phyloP scores from a whole-genome alignment of 2,329 filamentous ascomycete genomes.

The Fusarium nelsonii region DNA sequence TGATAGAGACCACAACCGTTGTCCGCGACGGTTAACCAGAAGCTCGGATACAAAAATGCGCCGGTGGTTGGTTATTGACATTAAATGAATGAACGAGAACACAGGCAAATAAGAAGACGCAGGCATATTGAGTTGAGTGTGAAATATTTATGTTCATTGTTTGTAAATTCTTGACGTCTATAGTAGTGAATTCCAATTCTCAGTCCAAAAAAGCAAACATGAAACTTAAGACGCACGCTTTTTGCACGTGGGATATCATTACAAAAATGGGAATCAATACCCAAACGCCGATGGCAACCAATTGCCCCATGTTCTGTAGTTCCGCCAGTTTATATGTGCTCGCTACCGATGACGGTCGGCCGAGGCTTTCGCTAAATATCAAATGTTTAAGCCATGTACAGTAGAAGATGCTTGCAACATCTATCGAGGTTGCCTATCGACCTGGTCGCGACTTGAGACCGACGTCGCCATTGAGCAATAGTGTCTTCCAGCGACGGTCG shows the following conservation, averaged over 20 bases:
- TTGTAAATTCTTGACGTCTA: constrained; percentile 27
- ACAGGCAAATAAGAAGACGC: neutral
- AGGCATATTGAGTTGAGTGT: neutral
- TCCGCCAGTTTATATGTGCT: constrained; percentile 34
- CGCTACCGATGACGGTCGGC: constrained; percentile 23
- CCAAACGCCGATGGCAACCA: constrained; percentile 40
- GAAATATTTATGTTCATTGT: constrained; percentile 10
- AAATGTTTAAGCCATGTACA: constrained; percentile 35
- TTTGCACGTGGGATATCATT: constrained; percentile 44
- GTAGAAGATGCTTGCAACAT: constrained; percentile 18
- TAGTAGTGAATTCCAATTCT: constrained; percentile 16
- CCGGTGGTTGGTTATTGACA: neutral
- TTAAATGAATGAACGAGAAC: no score
- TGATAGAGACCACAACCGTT: neutral
- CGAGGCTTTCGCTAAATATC: constrained; percentile 37
- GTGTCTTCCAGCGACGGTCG: constrained; percentile 71
- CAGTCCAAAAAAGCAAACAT: constrained; percentile 28
- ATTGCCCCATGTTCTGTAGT: constrained; percentile 38
- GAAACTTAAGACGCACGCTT: constrained; percentile 38
- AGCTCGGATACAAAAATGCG: neutral
- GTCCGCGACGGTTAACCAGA: constrained; percentile 6
- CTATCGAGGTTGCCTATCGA: constrained; percentile 62
- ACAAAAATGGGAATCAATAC: constrained; percentile 36
- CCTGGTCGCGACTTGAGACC: constrained; percentile 65
- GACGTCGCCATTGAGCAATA: constrained; percentile 70